Evolutionary conservation across 2,329 filamentous ascomycete species (phyloP), one percentile per base, ranked within the genome.

Genomic region (Paecilomyces formosus): DNA sequence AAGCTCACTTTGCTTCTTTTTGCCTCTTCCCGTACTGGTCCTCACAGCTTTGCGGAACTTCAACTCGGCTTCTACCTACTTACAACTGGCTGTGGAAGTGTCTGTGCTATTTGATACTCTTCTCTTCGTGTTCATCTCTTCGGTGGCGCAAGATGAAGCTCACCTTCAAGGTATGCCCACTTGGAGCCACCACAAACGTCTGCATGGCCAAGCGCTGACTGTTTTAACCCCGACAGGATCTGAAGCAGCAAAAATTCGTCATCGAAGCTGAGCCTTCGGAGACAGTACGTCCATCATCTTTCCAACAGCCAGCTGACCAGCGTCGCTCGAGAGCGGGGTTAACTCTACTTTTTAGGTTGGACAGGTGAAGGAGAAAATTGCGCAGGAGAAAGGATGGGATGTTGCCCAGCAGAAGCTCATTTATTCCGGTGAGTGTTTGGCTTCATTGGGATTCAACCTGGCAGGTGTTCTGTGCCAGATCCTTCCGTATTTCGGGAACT

Each of bases 161-260:
- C 78, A 87, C 85, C 60, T 88, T 89, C 81, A 88, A 88, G 79
- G 85, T 86, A 74, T 57, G 68, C 64, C 58, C 58, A 55, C 57
- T 59, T 60, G 57, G 55, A 60, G 63, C 64, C 62, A 61, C 65
- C 63, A 64, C 59, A 62, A 63, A 63, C 60, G 58, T 6, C 60
- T 57, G 39, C 18, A 45, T 58, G 57, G 58, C 58, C 39, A 53
- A 52, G 54, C 52, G 61, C 63, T 72, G 57, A 71, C 61, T 13
- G 53, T 53, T 50, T 61, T 58, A 56, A 52, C 53, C 63, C 63
- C 52, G 66, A 62, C 39, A 97, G 92, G 94, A 99, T 81, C 84
- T 99, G 72, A 97, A 97, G 83, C 94, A 97, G 78, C 90, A 97
- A 76, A 97, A 97, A 82, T 99, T 99, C 79, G 87, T 88, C 71